Percentiles rank a stretch among this genome's conserved stretches.
Evolutionary conservation across 192 early-diverging fungal genomes (phyloP).

Genomic region (Oehlia diaphana): DNA sequence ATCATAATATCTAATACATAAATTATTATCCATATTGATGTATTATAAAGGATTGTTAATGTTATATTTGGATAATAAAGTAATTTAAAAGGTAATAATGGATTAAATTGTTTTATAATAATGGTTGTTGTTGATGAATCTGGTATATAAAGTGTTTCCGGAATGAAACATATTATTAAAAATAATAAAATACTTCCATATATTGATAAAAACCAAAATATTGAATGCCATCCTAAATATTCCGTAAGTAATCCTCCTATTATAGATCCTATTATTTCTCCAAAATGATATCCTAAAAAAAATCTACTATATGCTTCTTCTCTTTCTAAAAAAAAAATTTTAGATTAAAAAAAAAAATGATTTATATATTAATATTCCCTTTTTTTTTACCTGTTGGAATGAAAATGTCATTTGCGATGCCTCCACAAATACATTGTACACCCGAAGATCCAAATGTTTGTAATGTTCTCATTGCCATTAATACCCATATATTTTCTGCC

Average conservation of each 20-base stretch:
- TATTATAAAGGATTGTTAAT: slow-evolving; percentile 1
- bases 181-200: slow-evolving; percentile 18
- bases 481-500: slow-evolving; percentile 38
- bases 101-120: not conserved
- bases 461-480: slow-evolving; percentile 40
- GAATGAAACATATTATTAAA: not conserved
- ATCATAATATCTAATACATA: not conserved
- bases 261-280: slow-evolving; percentile 39
- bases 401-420: slow-evolving; percentile 36
- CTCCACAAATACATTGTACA: slow-evolving; percentile 36
- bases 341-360: not conserved
- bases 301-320: not conserved
- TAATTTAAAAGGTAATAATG: not conserved
- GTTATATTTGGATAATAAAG: slow-evolving; percentile 13
- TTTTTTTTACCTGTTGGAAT: not conserved
- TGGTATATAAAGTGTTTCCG: not conserved
- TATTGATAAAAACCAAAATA: slow-evolving; percentile 41
- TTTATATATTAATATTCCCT: not conserved
- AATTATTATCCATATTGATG: not conserved
- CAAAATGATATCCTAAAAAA: not conserved
- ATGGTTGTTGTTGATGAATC: not conserved
- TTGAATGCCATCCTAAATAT: not conserved
- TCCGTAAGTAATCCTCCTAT: slow-evolving; percentile 37
- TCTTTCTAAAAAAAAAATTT: not conserved
- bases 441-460: slow-evolving; percentile 38